Conservation (phyloP, 495 filamentous ascomycete species). For the Cercophora scortea region DNA sequence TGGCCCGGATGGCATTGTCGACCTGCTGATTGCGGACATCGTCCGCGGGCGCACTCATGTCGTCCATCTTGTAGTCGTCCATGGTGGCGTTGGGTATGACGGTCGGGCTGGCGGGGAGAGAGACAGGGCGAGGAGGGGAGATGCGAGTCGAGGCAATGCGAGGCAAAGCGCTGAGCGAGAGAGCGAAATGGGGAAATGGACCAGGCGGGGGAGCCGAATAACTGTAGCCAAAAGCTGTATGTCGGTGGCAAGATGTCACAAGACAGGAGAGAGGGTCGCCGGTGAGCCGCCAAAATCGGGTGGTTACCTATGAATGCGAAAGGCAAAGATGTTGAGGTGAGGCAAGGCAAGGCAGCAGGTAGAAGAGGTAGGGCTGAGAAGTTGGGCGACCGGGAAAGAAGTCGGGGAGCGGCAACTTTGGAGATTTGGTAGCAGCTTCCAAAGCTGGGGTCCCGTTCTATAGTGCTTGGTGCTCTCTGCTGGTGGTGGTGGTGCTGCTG, state of each 20-base stretch:
- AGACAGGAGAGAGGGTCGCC: too few relatives aligned
- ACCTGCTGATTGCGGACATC: conserved; percentile 40
- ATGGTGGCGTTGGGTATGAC: not conserved
- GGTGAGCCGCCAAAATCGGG: too few relatives aligned
- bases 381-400: conserved; percentile 18
- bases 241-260: too few relatives aligned
- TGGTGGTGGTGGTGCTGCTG: too few relatives aligned
- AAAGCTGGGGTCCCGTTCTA: conserved; percentile 9
- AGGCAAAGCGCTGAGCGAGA: not conserved
- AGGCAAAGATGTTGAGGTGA: too few relatives aligned
- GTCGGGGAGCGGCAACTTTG: conserved; percentile 10
- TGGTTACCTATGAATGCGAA: too few relatives aligned
- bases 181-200: too few relatives aligned
- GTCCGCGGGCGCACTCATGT: conserved; percentile 22
- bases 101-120: not conserved
- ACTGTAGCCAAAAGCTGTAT: too few relatives aligned
- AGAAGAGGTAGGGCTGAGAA: conserved; percentile 16
- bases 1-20: conserved; percentile 68
- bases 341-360: too few relatives aligned
- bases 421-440: not conserved
- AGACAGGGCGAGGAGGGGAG: not conserved
- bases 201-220: too few relatives aligned
- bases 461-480: not conserved
- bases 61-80: conserved; percentile 10
- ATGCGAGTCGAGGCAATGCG: not conserved